These are phyloP conservation scores for Stentor coeruleus DNA, from an alignment of 73 alveolate species.

Conservation along the genomic window DNA sequence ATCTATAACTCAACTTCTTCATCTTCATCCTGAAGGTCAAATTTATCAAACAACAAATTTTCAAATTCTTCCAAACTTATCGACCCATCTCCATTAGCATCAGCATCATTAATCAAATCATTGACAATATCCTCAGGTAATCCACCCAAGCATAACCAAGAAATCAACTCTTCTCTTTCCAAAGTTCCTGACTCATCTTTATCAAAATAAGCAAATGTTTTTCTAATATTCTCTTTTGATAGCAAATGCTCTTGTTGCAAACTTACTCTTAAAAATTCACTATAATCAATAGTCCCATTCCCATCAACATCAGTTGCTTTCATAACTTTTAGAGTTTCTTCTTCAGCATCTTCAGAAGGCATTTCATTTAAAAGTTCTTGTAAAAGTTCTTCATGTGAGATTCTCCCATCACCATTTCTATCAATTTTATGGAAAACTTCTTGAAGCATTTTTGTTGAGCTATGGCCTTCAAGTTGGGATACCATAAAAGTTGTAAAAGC, in stretches of 20 bases:
- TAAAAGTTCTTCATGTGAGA: constrained; percentile 46
- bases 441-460: neutral
- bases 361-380: neutral
- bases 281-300: constrained; percentile 46
- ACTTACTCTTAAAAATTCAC: constrained; percentile 42
- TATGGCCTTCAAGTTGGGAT: neutral
- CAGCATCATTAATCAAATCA: constrained; percentile 2
- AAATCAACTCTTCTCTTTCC: neutral
- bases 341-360: constrained; percentile 28
- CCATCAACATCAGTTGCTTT: constrained; percentile 36
- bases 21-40: too few species aligned
- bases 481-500: neutral
- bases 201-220: constrained; percentile 37
- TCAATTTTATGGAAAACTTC: constrained; percentile 31
- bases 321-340: constrained; percentile 41
- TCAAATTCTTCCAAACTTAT: neutral
- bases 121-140: neutral
- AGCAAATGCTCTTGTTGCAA: constrained; percentile 32
- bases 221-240: constrained; percentile 28
- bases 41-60: neutral
- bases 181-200: constrained; percentile 34
- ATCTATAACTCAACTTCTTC: too few species aligned
- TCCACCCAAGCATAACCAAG: neutral
- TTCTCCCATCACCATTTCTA: constrained; percentile 46
- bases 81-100: constrained; percentile 3